phyloP scores from a whole-genome alignment of 1,284 basidiomycete genomes.

The Ganoderma multipileum region DNA sequence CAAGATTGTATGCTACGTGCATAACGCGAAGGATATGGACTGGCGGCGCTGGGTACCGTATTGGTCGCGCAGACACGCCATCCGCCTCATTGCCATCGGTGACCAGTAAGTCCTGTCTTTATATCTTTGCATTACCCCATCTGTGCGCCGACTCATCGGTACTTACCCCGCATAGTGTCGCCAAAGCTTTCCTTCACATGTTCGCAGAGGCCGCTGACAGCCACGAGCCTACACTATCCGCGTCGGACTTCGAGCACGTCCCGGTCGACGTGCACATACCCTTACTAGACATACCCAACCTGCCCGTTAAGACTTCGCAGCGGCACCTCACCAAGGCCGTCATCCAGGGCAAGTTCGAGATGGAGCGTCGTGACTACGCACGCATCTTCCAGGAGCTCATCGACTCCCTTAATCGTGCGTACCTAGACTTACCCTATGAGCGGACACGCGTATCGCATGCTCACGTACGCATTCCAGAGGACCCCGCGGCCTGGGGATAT shows the following conservation, averaged over 20 bases:
- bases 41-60: constrained; percentile 45
- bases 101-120: constrained; percentile 40
- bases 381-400: constrained; percentile 43
- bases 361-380: constrained; percentile 42
- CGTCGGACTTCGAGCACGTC: constrained; percentile 44
- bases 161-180: constrained; percentile 37
- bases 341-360: constrained; percentile 45
- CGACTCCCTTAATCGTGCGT: constrained; percentile 38
- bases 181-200: constrained; percentile 38
- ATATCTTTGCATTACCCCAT: background rate
- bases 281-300: constrained; percentile 41
- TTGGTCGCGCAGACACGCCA: constrained; percentile 44
- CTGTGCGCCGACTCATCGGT: background rate
- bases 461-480: constrained; percentile 33
- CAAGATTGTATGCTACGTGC: constrained; percentile 46
- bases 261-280: constrained; percentile 46
- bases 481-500: constrained; percentile 46
- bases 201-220: constrained; percentile 43
- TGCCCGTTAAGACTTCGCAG: constrained; percentile 30
- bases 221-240: constrained; percentile 36
- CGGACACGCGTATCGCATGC: background rate
- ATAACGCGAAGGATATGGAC: constrained; percentile 40
- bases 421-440: background rate
- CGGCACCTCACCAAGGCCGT: constrained; percentile 43
- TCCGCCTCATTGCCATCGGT: constrained; percentile 45